Evolutionary conservation across 2,329 filamentous ascomycete genomes (phyloP).

Genomic region (Xylariaceae sp.): DNA sequence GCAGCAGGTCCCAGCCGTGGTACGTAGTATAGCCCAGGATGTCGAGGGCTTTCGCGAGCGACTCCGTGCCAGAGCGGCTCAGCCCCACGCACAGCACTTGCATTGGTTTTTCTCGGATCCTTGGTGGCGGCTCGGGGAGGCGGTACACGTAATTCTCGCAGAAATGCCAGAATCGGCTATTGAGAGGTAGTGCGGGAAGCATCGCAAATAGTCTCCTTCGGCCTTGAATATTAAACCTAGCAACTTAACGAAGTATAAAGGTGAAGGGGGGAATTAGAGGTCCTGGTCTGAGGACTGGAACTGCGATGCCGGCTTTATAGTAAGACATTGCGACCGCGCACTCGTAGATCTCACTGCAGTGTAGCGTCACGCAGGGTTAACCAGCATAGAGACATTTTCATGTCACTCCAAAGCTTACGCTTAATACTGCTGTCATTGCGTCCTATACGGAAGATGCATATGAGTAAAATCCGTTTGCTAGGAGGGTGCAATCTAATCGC

Average conservation of each 20-base stretch:
- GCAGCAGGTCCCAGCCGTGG: constrained; percentile 46
- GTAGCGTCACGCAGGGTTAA: no score
- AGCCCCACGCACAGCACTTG: constrained; percentile 7
- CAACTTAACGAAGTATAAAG: not conserved
- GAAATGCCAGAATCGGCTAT: constrained; percentile 8
- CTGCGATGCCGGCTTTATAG: no score
- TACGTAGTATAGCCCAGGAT: constrained; percentile 24
- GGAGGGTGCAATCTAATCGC: no score
- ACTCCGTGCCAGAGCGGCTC: constrained; percentile 5
- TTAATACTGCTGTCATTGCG: no score
- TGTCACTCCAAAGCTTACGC: no score
- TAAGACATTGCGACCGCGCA: no score
- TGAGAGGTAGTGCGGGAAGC: not conserved
- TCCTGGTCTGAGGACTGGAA: no score
- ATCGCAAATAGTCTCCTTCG: not conserved
- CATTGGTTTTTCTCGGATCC: constrained; percentile 1
- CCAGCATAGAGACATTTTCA: no score
- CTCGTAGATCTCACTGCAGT: no score
- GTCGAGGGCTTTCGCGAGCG: not conserved
- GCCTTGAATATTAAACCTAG: not conserved
- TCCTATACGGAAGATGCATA: no score
- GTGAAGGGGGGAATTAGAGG: not conserved
- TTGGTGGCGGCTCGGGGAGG: not conserved
- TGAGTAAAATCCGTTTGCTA: no score
- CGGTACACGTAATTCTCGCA: constrained; percentile 2